A percentile compares a stretch with the other conserved stretches of the same genome.
These are phyloP conservation scores for Phylloporus sp. DNA, from an alignment of 768 basidiomycete genomes.

Conservation along the genomic window DNA sequence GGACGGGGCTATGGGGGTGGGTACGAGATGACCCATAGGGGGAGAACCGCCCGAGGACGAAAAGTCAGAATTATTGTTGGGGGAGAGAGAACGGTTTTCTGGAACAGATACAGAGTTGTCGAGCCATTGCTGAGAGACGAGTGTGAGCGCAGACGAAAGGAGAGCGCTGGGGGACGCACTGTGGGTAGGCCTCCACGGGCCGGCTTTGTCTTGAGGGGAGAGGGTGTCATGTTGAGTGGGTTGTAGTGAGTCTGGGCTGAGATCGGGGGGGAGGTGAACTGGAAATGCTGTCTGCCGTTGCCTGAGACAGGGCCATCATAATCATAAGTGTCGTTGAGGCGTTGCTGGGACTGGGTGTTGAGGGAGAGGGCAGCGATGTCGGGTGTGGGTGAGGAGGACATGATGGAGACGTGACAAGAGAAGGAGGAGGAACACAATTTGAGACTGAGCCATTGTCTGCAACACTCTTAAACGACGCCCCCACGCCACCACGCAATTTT, in stretches of 20 bases:
- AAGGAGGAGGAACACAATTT: constrained; percentile 14
- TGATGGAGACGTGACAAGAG: constrained; percentile 40
- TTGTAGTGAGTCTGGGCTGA: constrained; percentile 47
- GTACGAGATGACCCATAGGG: constrained; percentile 44
- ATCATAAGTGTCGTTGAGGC: constrained; percentile 84
- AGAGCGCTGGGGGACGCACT: constrained; percentile 43
- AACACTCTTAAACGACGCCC: constrained; percentile 26
- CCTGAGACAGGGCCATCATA: constrained; percentile 59
- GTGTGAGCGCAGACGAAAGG: constrained; percentile 22
- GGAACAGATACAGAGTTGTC: constrained; percentile 49
- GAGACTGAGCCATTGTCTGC: constrained; percentile 7
- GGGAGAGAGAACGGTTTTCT: constrained; percentile 80
- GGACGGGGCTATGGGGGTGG: constrained; percentile 44
- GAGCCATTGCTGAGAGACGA: constrained; percentile 71
- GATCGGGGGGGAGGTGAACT: constrained; percentile 64
- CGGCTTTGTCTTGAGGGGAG: constrained; percentile 74
- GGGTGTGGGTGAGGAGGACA: constrained; percentile 75
- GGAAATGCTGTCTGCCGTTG: constrained; percentile 58
- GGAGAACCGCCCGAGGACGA: constrained; percentile 85
- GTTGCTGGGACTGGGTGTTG: constrained; percentile 62
- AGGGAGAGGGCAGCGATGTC: constrained; percentile 78
- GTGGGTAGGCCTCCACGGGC: constrained; percentile 66
- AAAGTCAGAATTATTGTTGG: constrained; percentile 84
- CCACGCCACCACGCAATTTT: constrained; percentile 29
- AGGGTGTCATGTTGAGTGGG: constrained; percentile 56